Conservation (phyloP, 2,329 filamentous ascomycete species). For the Cladosporium sp. region DNA sequence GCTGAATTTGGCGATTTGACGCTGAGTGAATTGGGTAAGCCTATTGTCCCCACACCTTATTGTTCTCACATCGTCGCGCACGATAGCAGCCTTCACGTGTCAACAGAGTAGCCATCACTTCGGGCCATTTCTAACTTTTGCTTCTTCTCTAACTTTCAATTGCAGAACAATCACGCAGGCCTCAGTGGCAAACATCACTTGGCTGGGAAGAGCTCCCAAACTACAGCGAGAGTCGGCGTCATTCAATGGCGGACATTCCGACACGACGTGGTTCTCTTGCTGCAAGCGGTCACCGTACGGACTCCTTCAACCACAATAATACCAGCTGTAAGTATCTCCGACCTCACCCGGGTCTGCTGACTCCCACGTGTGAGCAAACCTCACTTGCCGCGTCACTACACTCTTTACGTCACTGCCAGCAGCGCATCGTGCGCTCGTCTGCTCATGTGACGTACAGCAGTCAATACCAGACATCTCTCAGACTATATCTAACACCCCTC, state of each 20-base stretch:
- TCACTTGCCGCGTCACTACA: constrained; percentile 16
- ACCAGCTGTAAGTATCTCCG: not conserved
- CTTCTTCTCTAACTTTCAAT: not conserved
- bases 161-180: constrained; percentile 29
- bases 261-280: constrained; percentile 41
- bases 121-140: not conserved
- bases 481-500: constrained; percentile 11
- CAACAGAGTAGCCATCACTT: not conserved
- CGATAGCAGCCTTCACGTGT: not conserved
- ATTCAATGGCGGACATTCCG: constrained; percentile 66
- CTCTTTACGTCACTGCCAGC: constrained; percentile 11
- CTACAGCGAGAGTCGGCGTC: constrained; percentile 72
- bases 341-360: not conserved
- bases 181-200: constrained; percentile 70
- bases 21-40: constrained; percentile 30
- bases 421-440: not conserved
- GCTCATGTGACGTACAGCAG: constrained; percentile 12
- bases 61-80: not conserved
- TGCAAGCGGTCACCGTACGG: not conserved
- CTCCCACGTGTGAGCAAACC: constrained; percentile 24
- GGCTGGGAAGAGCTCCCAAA: constrained; percentile 65
- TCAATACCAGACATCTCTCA: not conserved
- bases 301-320: not conserved
- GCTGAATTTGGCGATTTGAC: constrained; percentile 33
- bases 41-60: not conserved